Base-by-base conservation (phyloP, 306 rosid genomes). In the Pyrus pyrifolia region DNA sequence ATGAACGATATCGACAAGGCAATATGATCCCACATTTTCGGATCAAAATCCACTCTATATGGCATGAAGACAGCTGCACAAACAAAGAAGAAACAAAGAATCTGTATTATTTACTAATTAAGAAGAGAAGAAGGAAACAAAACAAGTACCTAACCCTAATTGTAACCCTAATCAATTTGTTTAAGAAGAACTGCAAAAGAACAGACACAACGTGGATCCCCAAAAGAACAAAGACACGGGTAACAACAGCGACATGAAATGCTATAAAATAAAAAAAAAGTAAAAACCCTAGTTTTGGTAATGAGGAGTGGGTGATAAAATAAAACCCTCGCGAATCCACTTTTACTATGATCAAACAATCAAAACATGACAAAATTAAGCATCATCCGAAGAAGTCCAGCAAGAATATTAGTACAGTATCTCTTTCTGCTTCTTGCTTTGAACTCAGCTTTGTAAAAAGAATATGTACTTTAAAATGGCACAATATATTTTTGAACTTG, bases 281-380 rank as follows among this genome's bases (percentile, higher is more conserved):
- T 38, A 38, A 38, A 38, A 38, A 6, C 21, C 21, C 21, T 51
- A 51, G 58, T 18, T 60, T 23, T 60, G 44, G 31, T 15, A 71
- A 46, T 45, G 40, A 52, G 8, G 15, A 17, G 33, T 1, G 19
- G 18, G 18, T 14, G 31, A 30, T 18, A 22, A 53, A 8, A 44
- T 33, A 38, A 61, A 30, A 17, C 14, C 38, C 42, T 64, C 10
- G 8, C 0, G 19, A 79, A 87, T 87, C 86, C 70, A 40, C 69
- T 80, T 78, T 84, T 75, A 42, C 51, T 25, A 22, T 67, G 76
- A 66, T 38, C 78, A 55, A 71, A 83, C 87, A 79, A 71, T 22
- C 29, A 76, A 79, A 71, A 81, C 62, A 63, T 29, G 89, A 83
- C 85, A 88, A 85, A 85, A 75, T 44, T 7, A 51, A 62, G 76